A percentile compares a stretch with the other conserved stretches of the same genome.
These are phyloP conservation scores for Solanum hybrid DNA, from an alignment of 305 asterid genomes.

Conservation along the genomic window DNA sequence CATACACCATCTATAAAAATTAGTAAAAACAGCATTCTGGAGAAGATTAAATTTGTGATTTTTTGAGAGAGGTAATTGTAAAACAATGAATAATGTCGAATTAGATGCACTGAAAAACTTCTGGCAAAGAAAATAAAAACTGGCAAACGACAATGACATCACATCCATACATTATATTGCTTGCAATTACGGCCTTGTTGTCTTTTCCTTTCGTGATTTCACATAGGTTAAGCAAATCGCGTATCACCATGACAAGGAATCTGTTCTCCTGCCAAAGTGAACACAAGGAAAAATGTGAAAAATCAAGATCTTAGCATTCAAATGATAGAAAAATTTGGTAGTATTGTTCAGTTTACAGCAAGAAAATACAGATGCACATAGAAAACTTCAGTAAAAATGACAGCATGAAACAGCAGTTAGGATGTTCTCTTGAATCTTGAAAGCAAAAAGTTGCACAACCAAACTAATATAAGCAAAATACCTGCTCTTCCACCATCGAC, in stretches of 20 bases:
- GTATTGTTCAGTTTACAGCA: background rate
- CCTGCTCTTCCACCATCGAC: conserved; percentile 98
- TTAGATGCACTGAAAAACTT: background rate
- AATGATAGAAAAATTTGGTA: background rate
- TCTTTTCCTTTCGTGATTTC: conserved; percentile 97
- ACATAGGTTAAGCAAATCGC: conserved; percentile 91
- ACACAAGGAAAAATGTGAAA: background rate
- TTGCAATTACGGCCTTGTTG: conserved; percentile 98
- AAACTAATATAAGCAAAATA: conserved; percentile 1
- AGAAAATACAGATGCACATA: background rate
- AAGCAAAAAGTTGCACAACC: background rate
- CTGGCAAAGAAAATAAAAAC: background rate
- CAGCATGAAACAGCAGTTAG: background rate
- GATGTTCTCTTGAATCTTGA: background rate
- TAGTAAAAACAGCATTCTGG: background rate
- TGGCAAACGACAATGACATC: background rate
- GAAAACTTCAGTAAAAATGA: background rate
- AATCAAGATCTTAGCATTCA: background rate
- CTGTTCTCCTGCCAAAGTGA: conserved; percentile 75
- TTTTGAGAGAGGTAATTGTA: background rate
- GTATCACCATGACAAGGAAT: conserved; percentile 96
- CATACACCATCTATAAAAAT: background rate
- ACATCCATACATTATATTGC: conserved; percentile 83
- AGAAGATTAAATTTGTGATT: background rate
- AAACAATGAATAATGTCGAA: background rate